phyloP scores from a whole-genome alignment of 768 basidiomycete species.

The Russula sp. region DNA sequence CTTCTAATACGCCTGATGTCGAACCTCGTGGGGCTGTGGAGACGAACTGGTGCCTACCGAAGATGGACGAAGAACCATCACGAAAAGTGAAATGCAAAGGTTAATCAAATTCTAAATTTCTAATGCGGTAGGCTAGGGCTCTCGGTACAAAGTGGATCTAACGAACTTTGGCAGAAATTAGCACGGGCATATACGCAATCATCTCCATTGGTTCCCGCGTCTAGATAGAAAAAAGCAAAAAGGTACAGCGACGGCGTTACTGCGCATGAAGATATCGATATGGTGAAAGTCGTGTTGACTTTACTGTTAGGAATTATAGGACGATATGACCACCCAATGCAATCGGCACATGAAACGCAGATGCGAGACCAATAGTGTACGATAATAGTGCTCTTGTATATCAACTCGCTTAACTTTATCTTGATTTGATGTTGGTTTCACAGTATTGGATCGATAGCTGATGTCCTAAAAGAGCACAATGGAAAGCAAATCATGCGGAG shows the following conservation, averaged over 20 bases:
- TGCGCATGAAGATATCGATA: not conserved
- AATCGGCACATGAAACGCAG: not conserved
- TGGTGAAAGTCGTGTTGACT: not conserved
- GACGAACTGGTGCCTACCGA: not conserved
- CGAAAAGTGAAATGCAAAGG: not conserved
- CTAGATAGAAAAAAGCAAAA: no score
- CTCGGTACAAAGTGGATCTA: no score
- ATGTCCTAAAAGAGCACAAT: not conserved
- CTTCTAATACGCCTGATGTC: not conserved
- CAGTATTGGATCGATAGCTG: no score
- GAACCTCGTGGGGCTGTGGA: not conserved
- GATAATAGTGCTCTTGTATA: no score
- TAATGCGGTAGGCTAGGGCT: no score
- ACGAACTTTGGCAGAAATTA: no score
- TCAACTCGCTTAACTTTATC: not conserved
- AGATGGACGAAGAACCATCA: constrained; percentile 11
- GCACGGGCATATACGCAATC: no score
- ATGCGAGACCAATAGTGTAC: not conserved
- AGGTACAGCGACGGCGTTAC: no score
- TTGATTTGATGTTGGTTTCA: not conserved
- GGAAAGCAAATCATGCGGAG: not conserved
- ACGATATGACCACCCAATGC: not conserved
- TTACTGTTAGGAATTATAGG: not conserved
- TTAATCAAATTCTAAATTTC: not conserved
- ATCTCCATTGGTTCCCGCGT: no score